phyloP scores from a whole-genome alignment of 2,329 filamentous ascomycete genomes.

The Juglanconis juglandina region DNA sequence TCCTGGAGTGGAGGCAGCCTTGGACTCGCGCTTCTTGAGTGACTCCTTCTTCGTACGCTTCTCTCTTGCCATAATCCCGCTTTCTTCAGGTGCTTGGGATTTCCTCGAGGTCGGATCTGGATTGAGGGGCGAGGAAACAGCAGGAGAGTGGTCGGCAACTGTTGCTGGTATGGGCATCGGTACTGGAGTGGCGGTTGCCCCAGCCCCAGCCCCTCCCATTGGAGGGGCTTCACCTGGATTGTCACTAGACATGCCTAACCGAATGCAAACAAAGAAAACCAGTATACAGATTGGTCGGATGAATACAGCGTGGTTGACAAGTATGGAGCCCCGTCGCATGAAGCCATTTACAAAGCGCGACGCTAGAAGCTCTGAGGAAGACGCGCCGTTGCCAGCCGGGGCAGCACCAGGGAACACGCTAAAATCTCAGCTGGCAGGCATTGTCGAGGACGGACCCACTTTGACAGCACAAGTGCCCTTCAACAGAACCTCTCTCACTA shows the following conservation, averaged over 20 bases:
- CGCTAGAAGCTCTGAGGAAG: neutral
- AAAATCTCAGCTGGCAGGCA: neutral
- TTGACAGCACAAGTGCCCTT: neutral
- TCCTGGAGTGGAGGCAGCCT: constrained; percentile 36
- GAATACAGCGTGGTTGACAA: neutral
- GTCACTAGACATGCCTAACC: constrained; percentile 6
- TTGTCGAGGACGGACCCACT: neutral
- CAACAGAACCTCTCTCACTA: too few species aligned
- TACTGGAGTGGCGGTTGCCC: neutral
- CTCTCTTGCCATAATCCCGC: constrained; percentile 41
- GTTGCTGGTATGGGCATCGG: constrained; percentile 16
- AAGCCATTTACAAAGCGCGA: neutral
- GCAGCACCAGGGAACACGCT: neutral
- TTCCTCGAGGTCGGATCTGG: constrained; percentile 48
- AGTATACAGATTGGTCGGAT: neutral
- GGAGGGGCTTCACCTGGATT: constrained; percentile 8
- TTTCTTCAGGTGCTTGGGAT: constrained; percentile 34
- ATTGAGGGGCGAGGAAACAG: constrained; percentile 72
- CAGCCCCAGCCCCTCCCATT: constrained; percentile 4
- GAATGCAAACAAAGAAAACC: neutral
- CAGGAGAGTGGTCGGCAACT: constrained; percentile 61
- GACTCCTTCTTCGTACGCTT: constrained; percentile 63
- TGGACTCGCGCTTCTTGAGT: constrained; percentile 66
- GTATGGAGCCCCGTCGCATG: neutral
- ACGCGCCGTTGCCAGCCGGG: constrained; percentile 4